A percentile compares a stretch with the other conserved stretches of the same genome.
Evolutionary conservation across 805 yeast species (phyloP).

Genomic region (Pichia rugopelliculosa): DNA sequence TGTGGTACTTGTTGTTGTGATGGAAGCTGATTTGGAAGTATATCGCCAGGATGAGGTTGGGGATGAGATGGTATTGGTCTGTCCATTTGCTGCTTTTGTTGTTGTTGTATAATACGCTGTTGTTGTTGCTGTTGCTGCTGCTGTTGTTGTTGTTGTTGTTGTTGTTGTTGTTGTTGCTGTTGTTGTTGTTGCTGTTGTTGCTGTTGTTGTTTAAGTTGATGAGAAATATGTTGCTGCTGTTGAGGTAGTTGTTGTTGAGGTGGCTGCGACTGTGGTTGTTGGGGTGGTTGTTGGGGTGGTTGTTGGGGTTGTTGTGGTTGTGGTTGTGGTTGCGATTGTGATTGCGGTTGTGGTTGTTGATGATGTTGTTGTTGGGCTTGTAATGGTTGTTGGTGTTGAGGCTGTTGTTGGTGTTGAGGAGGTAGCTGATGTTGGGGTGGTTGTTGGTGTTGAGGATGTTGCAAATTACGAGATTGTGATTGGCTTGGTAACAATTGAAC

Average conservation of each 20-base stretch:
- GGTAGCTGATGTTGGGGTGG: slow-evolving; percentile 14
- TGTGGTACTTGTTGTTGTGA: not conserved
- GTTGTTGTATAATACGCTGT: not conserved
- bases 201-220: slow-evolving; percentile 18
- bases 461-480: not conserved
- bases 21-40: not conserved
- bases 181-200: slow-evolving; percentile 14
- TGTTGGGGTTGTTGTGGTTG: slow-evolving; percentile 19
- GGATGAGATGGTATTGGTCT: not conserved
- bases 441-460: slow-evolving; percentile 10
- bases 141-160: slow-evolving; percentile 3
- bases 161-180: slow-evolving; percentile 11
- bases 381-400: slow-evolving; percentile 17
- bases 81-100: not conserved
- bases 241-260: not conserved
- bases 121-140: not conserved
- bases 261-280: slow-evolving; percentile 7
- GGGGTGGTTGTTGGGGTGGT: slow-evolving; percentile 12
- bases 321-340: slow-evolving; percentile 18
- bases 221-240: slow-evolving; percentile 22
- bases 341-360: slow-evolving; percentile 6
- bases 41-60: not conserved
- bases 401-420: slow-evolving; percentile 9
- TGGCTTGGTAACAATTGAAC: not conserved
- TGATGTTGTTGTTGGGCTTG: slow-evolving; percentile 9